These are phyloP conservation scores for Turnera subulata DNA, from an alignment of 345 rosid genomes.

Conservation along the genomic window DNA sequence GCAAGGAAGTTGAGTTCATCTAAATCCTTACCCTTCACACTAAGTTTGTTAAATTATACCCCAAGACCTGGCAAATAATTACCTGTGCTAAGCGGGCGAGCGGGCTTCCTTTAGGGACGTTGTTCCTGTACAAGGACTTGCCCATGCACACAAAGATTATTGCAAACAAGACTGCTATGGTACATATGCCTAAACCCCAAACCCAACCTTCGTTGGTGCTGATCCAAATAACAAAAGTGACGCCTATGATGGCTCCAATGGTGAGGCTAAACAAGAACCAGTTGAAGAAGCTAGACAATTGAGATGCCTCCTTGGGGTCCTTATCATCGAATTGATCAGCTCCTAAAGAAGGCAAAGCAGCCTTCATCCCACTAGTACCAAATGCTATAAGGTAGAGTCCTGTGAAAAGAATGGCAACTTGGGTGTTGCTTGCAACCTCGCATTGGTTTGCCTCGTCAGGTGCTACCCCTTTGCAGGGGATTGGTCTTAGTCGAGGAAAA, in stretches of 20 bases:
- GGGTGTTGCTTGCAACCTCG: constrained; percentile 28
- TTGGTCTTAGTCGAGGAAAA: constrained; percentile 41
- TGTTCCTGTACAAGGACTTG: constrained; percentile 43
- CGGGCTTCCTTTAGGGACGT: constrained; percentile 47
- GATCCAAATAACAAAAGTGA: constrained; percentile 53
- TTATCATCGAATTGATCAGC: constrained; percentile 57
- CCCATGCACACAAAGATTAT: constrained; percentile 37
- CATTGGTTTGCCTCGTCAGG: constrained; percentile 30
- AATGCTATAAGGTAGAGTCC: constrained; percentile 55
- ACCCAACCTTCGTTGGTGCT: constrained; percentile 51
- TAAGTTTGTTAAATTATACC: too few relatives aligned
- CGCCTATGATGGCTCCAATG: constrained; percentile 41
- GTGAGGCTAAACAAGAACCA: constrained; percentile 57
- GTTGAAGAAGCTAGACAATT: constrained; percentile 54
- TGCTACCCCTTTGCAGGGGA: constrained; percentile 40
- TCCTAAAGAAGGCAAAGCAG: constrained; percentile 50
- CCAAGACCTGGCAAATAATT: background rate
- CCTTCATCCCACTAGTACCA: constrained; percentile 54
- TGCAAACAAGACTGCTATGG: constrained; percentile 28
- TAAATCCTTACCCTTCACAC: too few relatives aligned
- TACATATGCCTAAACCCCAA: constrained; percentile 40
- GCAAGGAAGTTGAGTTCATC: background rate
- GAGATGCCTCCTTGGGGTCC: constrained; percentile 41
- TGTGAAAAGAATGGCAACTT: constrained; percentile 31
- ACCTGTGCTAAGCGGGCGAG: constrained; percentile 47